These are phyloP conservation scores for Phytophthora sansomeana DNA, from an alignment of 352 stramenopile genomes.

Conservation along the genomic window DNA sequence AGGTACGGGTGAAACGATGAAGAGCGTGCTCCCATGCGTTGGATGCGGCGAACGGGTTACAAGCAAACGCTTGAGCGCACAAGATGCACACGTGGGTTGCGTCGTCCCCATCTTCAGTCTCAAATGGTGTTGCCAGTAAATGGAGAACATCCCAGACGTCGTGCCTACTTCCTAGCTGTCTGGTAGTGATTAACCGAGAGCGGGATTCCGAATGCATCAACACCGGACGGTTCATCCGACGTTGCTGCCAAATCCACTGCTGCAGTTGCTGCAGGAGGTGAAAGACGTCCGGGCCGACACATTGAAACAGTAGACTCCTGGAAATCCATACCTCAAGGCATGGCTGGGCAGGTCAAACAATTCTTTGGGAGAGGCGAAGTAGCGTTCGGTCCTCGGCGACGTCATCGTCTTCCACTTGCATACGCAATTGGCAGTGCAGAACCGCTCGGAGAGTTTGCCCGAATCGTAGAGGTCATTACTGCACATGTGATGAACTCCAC, in stretches of 20 bases:
- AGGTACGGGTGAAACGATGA: not conserved
- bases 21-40: not conserved
- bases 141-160: constrained; percentile 1
- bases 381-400: no score
- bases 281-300: no score
- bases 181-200: no score
- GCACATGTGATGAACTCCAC: not conserved
- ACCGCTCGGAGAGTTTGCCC: not conserved
- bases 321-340: no score
- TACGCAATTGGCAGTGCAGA: not conserved
- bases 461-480: constrained; percentile 1
- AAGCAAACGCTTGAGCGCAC: not conserved
- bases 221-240: no score
- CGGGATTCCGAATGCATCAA: no score
- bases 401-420: not conserved
- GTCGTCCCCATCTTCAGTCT: not conserved
- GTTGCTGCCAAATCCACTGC: no score
- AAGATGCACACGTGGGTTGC: not conserved
- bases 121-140: not conserved
- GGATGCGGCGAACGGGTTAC: not conserved
- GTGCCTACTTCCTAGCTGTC: not conserved
- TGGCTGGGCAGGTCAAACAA: no score
- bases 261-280: no score
- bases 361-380: no score
- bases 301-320: no score